Base-by-base conservation (phyloP, 2,329 filamentous ascomycete species). In the Aspergillus glaucus region DNA sequence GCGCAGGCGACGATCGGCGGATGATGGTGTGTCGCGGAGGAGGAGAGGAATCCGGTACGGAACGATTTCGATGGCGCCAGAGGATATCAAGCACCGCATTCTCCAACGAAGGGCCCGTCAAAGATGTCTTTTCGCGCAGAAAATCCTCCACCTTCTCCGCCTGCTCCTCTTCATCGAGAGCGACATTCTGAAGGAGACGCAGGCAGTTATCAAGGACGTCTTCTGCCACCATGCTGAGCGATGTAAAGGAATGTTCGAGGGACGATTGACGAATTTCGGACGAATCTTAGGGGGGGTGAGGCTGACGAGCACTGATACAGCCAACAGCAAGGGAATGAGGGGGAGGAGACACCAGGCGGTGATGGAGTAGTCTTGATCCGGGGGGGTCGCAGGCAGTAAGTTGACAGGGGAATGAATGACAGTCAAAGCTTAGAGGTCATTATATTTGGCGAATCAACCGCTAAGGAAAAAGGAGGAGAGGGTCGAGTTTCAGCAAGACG, bases 151-250 rank as follows among this genome's bases (percentile, higher is more conserved):
- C 78, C 71, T 82, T 87, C 71, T 97, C 92, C 44, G 88, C 92
- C 77, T 93, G 95, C 64, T 96, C 92, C 71, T 98, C 93, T 55
- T 97, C 93, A 61, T 95, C 88, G 53, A 95, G 78, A 48, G 79
- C 77, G 50, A 82, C 74, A 71, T 96, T 86, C 74, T 93, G 85
- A 55, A 98, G 80, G 64, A 96, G 81, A 46, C 89, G 88, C 66
- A 94, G 82, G 69, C 90, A 95, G 63, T 93, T 81, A 61, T 96
- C 90, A 75, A 94, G 95, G 48, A 92, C 84, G 60, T 91, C 84
- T 77, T 97, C 92, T 61, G 91, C 88, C 54, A 95, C 85, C 92
- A 97, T 96, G 66, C 54, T 79, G 70, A 55, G 50, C 17, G 37
- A 30, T 44, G 44, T 47, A 24, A 30, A 30, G 46, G 46, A 41